phyloP scores from a whole-genome alignment of 306 rosid species.

The Mimosa bimucronata region DNA sequence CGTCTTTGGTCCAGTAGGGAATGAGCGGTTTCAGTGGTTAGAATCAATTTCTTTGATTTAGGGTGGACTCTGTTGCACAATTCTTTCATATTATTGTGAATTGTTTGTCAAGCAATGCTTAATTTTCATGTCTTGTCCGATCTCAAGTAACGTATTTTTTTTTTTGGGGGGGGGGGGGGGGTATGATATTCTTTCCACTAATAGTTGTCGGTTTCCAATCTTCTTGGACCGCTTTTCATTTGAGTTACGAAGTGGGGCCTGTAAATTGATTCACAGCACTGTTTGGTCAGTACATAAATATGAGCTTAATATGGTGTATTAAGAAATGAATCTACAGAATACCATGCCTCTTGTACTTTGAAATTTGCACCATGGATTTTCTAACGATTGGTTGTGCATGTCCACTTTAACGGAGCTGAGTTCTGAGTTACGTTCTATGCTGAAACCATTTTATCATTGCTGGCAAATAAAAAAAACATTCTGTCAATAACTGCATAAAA shows the following conservation, averaged over 20 bases:
- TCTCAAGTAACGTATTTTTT: not conserved
- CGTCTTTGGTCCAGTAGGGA: not conserved
- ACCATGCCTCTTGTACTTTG: not conserved
- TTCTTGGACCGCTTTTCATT: not conserved
- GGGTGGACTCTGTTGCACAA: not conserved
- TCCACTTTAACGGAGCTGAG: not conserved
- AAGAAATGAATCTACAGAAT: not conserved
- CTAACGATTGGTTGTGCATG: not conserved
- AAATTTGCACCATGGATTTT: not conserved
- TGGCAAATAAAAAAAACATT: not conserved
- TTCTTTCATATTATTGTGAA: not conserved
- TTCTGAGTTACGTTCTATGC: conserved; percentile 6
- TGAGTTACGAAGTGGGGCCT: not conserved
- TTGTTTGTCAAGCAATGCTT: not conserved
- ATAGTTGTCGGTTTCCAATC: not conserved
- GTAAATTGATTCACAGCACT: not conserved
- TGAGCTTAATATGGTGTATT: not conserved
- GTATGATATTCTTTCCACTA: conserved; percentile 1
- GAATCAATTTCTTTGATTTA: not conserved
- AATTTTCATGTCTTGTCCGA: not conserved
- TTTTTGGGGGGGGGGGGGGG: not conserved
- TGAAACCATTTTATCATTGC: not conserved
- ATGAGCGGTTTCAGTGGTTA: not conserved
- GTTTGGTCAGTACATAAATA: not conserved
- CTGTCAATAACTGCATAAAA: conserved; percentile 5